These are phyloP conservation scores for Onygenales sp. DNA, from an alignment of 2,329 filamentous ascomycete species.

Conservation along the genomic window DNA sequence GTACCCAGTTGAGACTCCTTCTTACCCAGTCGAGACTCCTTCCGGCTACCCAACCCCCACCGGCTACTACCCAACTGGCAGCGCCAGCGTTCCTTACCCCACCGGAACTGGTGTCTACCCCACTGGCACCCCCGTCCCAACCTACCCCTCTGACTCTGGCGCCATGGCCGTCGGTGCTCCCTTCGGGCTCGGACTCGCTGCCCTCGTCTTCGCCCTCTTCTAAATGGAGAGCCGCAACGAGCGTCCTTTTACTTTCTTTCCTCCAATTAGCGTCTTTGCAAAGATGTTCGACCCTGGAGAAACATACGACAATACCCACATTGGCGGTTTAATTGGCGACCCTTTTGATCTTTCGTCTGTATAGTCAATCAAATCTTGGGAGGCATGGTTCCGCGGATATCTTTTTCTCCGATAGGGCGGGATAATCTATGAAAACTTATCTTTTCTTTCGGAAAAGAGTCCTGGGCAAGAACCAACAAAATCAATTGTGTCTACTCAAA, in stretches of 20 bases:
- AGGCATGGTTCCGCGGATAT: neutral
- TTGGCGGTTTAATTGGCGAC: neutral
- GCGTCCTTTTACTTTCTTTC: neutral
- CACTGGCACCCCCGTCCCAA: neutral
- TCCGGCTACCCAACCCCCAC: slow-evolving; percentile 15
- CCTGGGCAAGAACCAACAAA: neutral
- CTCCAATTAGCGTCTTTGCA: neutral
- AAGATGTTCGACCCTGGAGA: neutral
- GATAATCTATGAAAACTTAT: no score
- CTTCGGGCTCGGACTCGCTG: slow-evolving; percentile 31
- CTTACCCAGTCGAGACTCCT: neutral
- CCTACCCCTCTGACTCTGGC: slow-evolving; percentile 10
- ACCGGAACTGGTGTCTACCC: slow-evolving; percentile 7
- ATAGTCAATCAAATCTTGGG: slow-evolving; percentile 1
- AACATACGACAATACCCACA: neutral
- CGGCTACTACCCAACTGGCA: slow-evolving; percentile 10
- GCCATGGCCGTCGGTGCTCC: slow-evolving; percentile 29
- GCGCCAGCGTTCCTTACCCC: slow-evolving; percentile 1
- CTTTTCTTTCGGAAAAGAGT: no score
- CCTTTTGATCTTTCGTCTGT: neutral
- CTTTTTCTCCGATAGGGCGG: no score
- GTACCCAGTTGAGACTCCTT: neutral
- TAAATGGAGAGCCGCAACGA: slow-evolving; percentile 15
- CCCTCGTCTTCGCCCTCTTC: slow-evolving; percentile 33
- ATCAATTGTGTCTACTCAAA: neutral